Conservation (phyloP, 2,329 filamentous ascomycete species). For the Dactylellina drechsleri region DNA sequence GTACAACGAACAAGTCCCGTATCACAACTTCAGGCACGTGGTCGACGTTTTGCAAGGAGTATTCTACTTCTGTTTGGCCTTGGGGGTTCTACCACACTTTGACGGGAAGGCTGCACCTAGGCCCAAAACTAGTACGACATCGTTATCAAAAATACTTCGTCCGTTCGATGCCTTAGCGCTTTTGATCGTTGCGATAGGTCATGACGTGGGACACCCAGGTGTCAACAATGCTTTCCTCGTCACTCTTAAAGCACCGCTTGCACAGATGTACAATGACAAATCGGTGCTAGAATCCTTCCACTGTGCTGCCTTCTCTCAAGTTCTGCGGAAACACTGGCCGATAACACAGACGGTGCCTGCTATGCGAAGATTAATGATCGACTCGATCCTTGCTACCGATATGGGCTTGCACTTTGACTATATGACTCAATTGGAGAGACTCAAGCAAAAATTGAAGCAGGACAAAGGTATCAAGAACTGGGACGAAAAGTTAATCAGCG, state of each 20-base stretch:
- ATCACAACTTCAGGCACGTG: constrained; percentile 98
- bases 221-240: constrained; percentile 98
- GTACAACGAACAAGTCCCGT: constrained; percentile 97
- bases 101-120: constrained; percentile 45
- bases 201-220: constrained; percentile 95
- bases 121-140: constrained; percentile 47
- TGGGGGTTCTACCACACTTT: constrained; percentile 75
- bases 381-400: constrained; percentile 95
- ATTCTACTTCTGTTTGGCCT: constrained; percentile 85
- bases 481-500: constrained; percentile 78
- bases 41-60: constrained; percentile 94
- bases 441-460: constrained; percentile 80
- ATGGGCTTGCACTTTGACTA: constrained; percentile 98
- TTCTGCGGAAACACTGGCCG: constrained; percentile 91
- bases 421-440: constrained; percentile 84
- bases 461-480: constrained; percentile 76
- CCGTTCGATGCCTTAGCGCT: constrained; percentile 90
- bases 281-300: constrained; percentile 98
- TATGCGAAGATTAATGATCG: constrained; percentile 92
- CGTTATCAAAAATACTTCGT: constrained; percentile 69
- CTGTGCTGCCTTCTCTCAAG: constrained; percentile 95
- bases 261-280: constrained; percentile 94
- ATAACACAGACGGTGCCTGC: constrained; percentile 73
- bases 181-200: constrained; percentile 93
- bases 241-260: constrained; percentile 88